Evolutionary conservation across 2,329 filamentous ascomycete species (phyloP).

Genomic region (Pseudonectria foliicola): DNA sequence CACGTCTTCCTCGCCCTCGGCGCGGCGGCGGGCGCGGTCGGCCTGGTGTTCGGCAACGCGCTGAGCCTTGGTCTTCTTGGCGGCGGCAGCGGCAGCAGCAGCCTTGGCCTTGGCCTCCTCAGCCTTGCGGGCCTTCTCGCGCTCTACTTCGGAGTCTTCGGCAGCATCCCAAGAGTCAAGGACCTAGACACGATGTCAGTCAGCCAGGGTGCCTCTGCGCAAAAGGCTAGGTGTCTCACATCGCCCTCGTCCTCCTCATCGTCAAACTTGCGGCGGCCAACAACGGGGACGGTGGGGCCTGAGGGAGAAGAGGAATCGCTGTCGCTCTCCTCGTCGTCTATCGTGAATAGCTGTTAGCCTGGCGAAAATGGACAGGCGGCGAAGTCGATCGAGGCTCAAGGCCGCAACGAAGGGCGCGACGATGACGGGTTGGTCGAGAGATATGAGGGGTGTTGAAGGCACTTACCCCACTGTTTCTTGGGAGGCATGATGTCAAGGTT

Average conservation of each 20-base stretch:
- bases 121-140: slow-evolving; percentile 86
- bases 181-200: slow-evolving; percentile 49
- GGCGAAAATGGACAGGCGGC: slow-evolving; percentile 4
- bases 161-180: slow-evolving; percentile 95
- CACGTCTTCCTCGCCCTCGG: slow-evolving; percentile 48
- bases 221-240: slow-evolving; percentile 41
- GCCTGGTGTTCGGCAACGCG: slow-evolving; percentile 75
- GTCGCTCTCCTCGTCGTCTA: slow-evolving; percentile 36
- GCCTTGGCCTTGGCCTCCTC: slow-evolving; percentile 83
- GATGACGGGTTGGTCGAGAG: not conserved
- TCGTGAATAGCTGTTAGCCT: slow-evolving; percentile 14
- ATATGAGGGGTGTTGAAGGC: not conserved
- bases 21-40: slow-evolving; percentile 46
- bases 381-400: not conserved
- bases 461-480: slow-evolving; percentile 38
- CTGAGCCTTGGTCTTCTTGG: slow-evolving; percentile 83
- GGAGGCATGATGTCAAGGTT: slow-evolving; percentile 34
- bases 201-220: slow-evolving; percentile 4
- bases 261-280: slow-evolving; percentile 62
- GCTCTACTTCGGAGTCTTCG: slow-evolving; percentile 94
- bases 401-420: not conserved
- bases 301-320: slow-evolving; percentile 27
- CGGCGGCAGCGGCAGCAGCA: slow-evolving; percentile 78
- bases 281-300: slow-evolving; percentile 32
- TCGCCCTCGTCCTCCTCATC: slow-evolving; percentile 84